Evolutionary conservation across 192 early-diverging fungal genomes (phyloP).

Genomic region (Blastocladiella britannica): DNA sequence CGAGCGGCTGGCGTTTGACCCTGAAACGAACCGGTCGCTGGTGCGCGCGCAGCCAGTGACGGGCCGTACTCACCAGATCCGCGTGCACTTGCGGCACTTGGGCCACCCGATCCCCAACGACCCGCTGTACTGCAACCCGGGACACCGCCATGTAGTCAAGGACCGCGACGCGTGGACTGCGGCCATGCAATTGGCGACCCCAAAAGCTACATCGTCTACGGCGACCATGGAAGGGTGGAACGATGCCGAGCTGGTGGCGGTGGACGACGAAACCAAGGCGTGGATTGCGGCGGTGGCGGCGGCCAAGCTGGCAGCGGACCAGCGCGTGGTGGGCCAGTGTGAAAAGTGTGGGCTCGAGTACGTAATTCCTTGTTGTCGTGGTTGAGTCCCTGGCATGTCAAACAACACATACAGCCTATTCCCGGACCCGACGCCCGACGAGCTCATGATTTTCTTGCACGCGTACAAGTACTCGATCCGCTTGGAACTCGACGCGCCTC

Average conservation of each 20-base stretch:
- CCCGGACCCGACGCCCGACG: slow-evolving; percentile 46
- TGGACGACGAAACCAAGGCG: slow-evolving; percentile 2
- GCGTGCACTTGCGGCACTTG: slow-evolving; percentile 83
- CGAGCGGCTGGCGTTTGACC: slow-evolving; percentile 35
- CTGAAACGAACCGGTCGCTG: slow-evolving; percentile 43
- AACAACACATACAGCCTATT: slow-evolving; percentile 33
- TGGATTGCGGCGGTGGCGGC: slow-evolving; percentile 4
- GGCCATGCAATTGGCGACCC: slow-evolving; percentile 8
- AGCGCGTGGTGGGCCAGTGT: slow-evolving; percentile 4
- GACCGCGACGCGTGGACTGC: slow-evolving; percentile 1
- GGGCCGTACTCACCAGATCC: slow-evolving; percentile 90
- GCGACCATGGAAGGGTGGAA: slow-evolving; percentile 11
- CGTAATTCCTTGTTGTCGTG: slow-evolving; percentile 9
- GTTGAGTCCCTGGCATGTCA: slow-evolving; percentile 11
- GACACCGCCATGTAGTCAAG: slow-evolving; percentile 6
- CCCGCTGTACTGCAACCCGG: slow-evolving; percentile 59
- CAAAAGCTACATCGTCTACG: slow-evolving; percentile 5
- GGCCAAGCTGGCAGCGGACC: not conserved
- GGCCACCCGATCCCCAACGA: slow-evolving; percentile 91
- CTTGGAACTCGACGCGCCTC: not conserved
- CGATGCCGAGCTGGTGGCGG: slow-evolving; percentile 1
- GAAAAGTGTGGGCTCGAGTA: not conserved
- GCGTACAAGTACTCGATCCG: slow-evolving; percentile 44
- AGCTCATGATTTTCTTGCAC: slow-evolving; percentile 77
- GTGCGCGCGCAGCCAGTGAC: slow-evolving; percentile 67